A percentile compares a stretch with the other conserved stretches of the same genome.
phyloP scores from a whole-genome alignment of 805 yeast genomes.

The Yamadazyma philogaea region DNA sequence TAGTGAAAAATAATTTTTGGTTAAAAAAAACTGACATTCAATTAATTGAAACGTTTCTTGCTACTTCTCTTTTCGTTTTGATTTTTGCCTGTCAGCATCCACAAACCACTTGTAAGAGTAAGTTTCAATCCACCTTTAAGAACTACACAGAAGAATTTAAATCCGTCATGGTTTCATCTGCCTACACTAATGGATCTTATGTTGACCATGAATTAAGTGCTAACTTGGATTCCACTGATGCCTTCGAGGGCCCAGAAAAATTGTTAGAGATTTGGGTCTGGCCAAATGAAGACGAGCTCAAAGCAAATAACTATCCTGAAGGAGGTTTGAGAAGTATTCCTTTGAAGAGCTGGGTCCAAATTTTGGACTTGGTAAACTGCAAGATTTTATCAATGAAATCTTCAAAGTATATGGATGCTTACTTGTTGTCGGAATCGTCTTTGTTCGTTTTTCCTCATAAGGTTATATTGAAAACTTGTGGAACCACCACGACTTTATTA shows the following conservation, averaged over 20 bases:
- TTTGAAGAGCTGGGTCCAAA: conserved; percentile 61
- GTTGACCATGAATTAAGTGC: conserved; percentile 80
- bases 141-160: conserved; percentile 12
- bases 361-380: conserved; percentile 82
- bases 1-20: conserved; percentile 23
- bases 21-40: conserved; percentile 14
- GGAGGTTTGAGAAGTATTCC: conserved; percentile 65
- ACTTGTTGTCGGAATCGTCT: conserved; percentile 83
- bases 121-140: conserved; percentile 37
- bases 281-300: conserved; percentile 42
- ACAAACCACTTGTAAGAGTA: conserved; percentile 26
- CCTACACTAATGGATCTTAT: conserved; percentile 43
- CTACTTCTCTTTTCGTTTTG: conserved; percentile 48
- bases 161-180: conserved; percentile 40
- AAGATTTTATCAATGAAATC: conserved; percentile 80
- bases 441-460: conserved; percentile 86
- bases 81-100: conserved; percentile 15
- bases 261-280: conserved; percentile 87
- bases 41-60: conserved; percentile 42
- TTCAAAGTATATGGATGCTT: conserved; percentile 69
- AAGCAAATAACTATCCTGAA: conserved; percentile 22
- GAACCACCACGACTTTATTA: conserved; percentile 85
- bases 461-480: conserved; percentile 88
- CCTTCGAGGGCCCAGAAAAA: conserved; percentile 98
- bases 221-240: conserved; percentile 80